A percentile compares a stretch with the other conserved stretches of the same genome.
These are phyloP conservation scores for Artemisia tridentata DNA, from an alignment of 129 eudicot species.

Conservation along the genomic window DNA sequence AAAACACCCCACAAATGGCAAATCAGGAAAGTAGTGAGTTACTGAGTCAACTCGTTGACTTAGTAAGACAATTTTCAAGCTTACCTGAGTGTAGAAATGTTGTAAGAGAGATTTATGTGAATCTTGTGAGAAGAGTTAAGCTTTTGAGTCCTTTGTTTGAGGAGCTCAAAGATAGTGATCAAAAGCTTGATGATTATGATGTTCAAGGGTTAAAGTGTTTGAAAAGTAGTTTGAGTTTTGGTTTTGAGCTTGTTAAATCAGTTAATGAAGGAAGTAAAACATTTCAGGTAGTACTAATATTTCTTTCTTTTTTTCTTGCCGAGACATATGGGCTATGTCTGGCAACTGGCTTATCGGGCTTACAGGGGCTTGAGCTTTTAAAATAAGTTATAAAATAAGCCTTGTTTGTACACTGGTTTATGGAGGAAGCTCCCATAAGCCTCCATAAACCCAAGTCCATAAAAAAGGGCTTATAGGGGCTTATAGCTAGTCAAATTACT, in stretches of 20 bases:
- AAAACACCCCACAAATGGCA: neutral
- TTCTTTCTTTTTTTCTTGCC: neutral
- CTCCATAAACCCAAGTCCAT: too few species aligned
- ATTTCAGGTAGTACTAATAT: neutral
- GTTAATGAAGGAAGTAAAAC: conserved; percentile 15
- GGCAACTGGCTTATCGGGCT: neutral
- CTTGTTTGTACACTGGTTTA: too few species aligned
- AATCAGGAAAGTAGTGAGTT: conserved; percentile 16
- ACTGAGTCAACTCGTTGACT: conserved; percentile 49
- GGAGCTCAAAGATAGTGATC: conserved; percentile 56
- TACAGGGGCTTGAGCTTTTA: too few species aligned
- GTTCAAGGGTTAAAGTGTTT: conserved; percentile 43
- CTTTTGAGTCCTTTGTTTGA: conserved; percentile 78
- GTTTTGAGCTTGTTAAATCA: neutral
- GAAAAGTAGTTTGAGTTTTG: conserved; percentile 23
- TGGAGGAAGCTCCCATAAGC: too few species aligned
- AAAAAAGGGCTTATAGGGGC: too few species aligned
- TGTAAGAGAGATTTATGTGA: conserved; percentile 53
- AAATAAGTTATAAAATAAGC: too few species aligned
- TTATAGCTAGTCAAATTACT: too few species aligned
- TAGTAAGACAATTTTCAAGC: conserved; percentile 42
- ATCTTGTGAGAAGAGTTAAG: conserved; percentile 70
- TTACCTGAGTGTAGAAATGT: conserved; percentile 65
- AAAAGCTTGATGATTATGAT: conserved; percentile 37
- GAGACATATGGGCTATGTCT: neutral